Percentiles rank a stretch among this genome's conserved stretches.
Evolutionary conservation across 2,329 filamentous ascomycete species (phyloP).

Genomic region (Leptodontidium sp.): DNA sequence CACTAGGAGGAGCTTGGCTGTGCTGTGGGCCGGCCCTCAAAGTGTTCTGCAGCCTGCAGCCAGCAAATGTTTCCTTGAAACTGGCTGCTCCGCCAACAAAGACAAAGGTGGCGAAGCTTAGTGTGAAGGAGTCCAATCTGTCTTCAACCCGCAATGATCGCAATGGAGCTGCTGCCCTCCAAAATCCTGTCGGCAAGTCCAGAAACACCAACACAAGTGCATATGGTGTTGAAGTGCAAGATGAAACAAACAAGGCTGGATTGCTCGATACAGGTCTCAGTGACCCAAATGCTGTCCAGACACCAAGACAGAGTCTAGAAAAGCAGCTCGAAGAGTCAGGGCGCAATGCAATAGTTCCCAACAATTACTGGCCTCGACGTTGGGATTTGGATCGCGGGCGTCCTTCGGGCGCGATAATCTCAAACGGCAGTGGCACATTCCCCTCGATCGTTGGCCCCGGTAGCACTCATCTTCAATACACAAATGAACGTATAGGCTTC

Average conservation of each 20-base stretch:
- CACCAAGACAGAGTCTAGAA: background rate
- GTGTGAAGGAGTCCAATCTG: no score
- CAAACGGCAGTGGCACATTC: background rate
- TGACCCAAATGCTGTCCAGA: background rate
- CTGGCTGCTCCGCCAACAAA: no score
- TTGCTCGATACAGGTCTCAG: background rate
- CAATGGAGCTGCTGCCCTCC: no score
- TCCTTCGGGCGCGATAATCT: background rate
- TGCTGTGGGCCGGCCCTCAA: no score
- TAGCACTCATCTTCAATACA: background rate
- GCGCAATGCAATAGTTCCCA: background rate
- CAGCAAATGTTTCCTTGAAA: no score
- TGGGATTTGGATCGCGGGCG: background rate
- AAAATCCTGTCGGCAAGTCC: no score
- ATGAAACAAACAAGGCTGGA: background rate
- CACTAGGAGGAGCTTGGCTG: no score
- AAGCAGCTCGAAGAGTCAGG: background rate
- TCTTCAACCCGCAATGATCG: no score
- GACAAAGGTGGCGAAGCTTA: no score
- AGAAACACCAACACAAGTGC: no score
- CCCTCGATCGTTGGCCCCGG: background rate
- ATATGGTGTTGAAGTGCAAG: no score
- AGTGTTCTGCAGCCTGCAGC: no score
- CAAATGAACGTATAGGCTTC: background rate
- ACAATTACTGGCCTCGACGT: background rate